Evolutionary conservation across 176 grass and related monocot genomes (phyloP), one percentile per base, ranked within the genome.

Genomic region (Metroxylon sagu): DNA sequence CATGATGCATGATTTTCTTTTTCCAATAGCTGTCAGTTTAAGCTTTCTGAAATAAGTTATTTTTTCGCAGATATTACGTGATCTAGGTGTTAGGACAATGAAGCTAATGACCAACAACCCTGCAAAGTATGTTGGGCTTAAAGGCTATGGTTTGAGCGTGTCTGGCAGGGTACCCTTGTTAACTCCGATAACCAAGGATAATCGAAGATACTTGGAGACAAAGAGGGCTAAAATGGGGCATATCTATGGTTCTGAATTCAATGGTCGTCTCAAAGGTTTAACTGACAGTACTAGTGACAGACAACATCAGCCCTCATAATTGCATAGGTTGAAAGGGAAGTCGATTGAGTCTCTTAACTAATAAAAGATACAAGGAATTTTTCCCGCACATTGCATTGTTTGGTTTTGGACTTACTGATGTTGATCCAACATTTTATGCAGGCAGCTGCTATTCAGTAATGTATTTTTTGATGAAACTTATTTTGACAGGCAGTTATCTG

Each of bases 101-200:
- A 77, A 72, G 58, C 25, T 97, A 49, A 88, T 97, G 81, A 97
- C 92, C 19, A 97, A 97, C 56, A 97, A 97, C 63, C 92, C 92
- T 15, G 76, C 81, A 0, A 91, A 97, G 68, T 97, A 91, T 57
- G 71, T 69, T 17, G 92, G 87, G 16, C 81, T 97, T 10, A 85
- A 91, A 80, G 92, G 81, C 35, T 97, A 97, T 5, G 87, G 92
- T n/a, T 82, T 91, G 62, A 91, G 87, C 69, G 72, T 91, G 21
- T 29, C 73, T 8, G 83, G 79, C 30, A 85, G 87, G 52, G 87
- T 91, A 73, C 87, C 87, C 17, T 74, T 97, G 48, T 51, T 85
- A 56, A 97, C 92, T 56, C 92, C 92, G 26, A 96, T 96, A 73
- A 96, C 83, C 48, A 88, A 75, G 23, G 92, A 96, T 61, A 96